A percentile compares a stretch with the other conserved stretches of the same genome.
These are phyloP conservation scores for Argentina anserina DNA, from an alignment of 306 rosid species.

Conservation along the genomic window DNA sequence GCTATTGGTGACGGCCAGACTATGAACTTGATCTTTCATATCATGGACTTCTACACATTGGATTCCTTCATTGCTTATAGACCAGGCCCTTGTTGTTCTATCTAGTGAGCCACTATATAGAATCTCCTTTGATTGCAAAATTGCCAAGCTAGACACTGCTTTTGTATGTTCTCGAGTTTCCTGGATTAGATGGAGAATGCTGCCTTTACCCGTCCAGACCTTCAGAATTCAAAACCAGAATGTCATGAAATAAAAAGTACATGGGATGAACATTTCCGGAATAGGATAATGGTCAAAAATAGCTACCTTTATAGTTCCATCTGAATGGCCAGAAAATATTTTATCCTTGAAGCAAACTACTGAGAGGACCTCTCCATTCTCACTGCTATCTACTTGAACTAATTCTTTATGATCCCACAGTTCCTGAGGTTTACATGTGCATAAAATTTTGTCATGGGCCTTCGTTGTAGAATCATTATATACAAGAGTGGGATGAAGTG, in stretches of 20 bases:
- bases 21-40: slow-evolving; percentile 83
- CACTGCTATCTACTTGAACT: slow-evolving; percentile 70
- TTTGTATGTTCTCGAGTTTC: slow-evolving; percentile 70
- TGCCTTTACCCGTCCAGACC: slow-evolving; percentile 75
- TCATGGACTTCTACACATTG: slow-evolving; percentile 61
- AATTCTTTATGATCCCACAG: slow-evolving; percentile 79
- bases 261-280: not conserved
- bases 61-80: slow-evolving; percentile 49
- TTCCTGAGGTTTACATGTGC: slow-evolving; percentile 48
- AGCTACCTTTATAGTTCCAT: slow-evolving; percentile 87
- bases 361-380: slow-evolving; percentile 80
- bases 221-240: slow-evolving; percentile 36
- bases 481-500: slow-evolving; percentile 18
- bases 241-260: slow-evolving; percentile 17
- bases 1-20: slow-evolving; percentile 44
- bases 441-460: not conserved
- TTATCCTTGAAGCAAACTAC: slow-evolving; percentile 55
- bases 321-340: slow-evolving; percentile 82
- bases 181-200: slow-evolving; percentile 59
- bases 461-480: slow-evolving; percentile 1
- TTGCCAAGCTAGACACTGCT: slow-evolving; percentile 64
- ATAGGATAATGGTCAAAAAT: not conserved
- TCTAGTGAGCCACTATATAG: slow-evolving; percentile 89
- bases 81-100: slow-evolving; percentile 76
- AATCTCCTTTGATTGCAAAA: slow-evolving; percentile 52